Percentiles rank a stretch among this genome's conserved stretches.
Conservation (phyloP, 352 stramenopile genomes). For the Globisporangium megalacanthum region DNA sequence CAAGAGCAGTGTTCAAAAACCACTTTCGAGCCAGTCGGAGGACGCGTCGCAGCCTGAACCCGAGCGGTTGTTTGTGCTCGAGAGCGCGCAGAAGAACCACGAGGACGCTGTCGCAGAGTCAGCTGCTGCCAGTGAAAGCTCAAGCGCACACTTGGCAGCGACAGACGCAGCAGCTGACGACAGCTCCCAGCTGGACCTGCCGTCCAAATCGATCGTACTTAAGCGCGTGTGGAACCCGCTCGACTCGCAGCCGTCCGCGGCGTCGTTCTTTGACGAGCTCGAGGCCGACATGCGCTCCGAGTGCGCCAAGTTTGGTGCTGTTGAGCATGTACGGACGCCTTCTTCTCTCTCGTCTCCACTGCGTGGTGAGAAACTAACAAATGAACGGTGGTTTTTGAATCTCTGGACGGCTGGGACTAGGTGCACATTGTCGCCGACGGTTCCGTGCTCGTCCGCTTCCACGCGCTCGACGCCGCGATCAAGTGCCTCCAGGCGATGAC, state of each 20-base stretch:
- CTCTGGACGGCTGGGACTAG: conserved; percentile 9
- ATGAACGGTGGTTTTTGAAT: no score
- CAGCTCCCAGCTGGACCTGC: conserved; percentile 21
- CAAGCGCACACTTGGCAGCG: neutral
- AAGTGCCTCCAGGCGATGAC: conserved; percentile 76
- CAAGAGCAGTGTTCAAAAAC: neutral
- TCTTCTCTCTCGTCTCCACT: neutral
- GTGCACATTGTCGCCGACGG: conserved; percentile 60
- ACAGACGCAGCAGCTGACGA: neutral
- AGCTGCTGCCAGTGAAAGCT: neutral
- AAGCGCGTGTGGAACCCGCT: conserved; percentile 60
- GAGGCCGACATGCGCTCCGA: conserved; percentile 74
- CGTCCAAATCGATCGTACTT: conserved; percentile 59
- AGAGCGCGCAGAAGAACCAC: neutral
- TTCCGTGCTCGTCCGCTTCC: conserved; percentile 60
- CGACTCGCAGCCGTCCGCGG: conserved; percentile 30
- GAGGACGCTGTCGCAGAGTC: neutral
- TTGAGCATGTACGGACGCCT: conserved; percentile 35
- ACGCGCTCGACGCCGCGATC: conserved; percentile 41
- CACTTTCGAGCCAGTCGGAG: neutral
- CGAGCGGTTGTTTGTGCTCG: conserved; percentile 9
- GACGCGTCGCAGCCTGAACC: conserved; percentile 9
- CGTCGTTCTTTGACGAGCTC: conserved; percentile 65
- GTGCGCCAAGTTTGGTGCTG: conserved; percentile 58
- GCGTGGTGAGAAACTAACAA: neutral